Evolutionary conservation across 192 early-diverging fungal species (phyloP).

Genomic region (Hyaloraphidium curvatum): DNA sequence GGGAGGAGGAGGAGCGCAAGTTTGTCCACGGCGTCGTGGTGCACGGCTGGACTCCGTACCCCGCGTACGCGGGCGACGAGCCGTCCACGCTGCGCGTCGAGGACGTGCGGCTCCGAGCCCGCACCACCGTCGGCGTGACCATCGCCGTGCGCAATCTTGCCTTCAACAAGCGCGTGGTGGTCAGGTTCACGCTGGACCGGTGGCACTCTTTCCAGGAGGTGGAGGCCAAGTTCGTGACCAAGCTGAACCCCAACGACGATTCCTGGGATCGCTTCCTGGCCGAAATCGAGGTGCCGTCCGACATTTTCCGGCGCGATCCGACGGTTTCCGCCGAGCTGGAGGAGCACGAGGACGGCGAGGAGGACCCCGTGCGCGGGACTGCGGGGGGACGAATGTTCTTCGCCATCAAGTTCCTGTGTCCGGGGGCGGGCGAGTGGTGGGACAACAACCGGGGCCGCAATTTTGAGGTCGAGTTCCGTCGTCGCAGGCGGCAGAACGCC

Average conservation of each 20-base stretch:
- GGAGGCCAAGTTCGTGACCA: background rate
- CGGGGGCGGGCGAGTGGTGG: background rate
- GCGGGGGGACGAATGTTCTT: background rate
- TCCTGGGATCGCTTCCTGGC: background rate
- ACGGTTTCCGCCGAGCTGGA: too few species aligned
- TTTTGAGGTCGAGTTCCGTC: background rate
- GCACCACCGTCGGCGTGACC: background rate
- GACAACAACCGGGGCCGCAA: background rate
- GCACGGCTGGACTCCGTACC: background rate
- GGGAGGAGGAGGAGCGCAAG: background rate
- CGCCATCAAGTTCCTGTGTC: background rate
- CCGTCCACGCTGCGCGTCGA: background rate
- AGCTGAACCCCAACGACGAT: background rate
- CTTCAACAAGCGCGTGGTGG: background rate
- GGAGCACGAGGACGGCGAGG: background rate
- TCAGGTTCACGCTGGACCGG: background rate
- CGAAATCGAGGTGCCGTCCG: background rate
- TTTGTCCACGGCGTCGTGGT: background rate
- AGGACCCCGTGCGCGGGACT: background rate
- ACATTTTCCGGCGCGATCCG: background rate
- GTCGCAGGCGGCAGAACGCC: background rate
- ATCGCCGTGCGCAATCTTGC: background rate
- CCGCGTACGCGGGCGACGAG: background rate
- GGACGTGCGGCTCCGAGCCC: background rate
- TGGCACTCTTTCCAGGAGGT: background rate